phyloP scores from a whole-genome alignment of 1,139 yeast species.

The Geotrichum aggregatum region DNA sequence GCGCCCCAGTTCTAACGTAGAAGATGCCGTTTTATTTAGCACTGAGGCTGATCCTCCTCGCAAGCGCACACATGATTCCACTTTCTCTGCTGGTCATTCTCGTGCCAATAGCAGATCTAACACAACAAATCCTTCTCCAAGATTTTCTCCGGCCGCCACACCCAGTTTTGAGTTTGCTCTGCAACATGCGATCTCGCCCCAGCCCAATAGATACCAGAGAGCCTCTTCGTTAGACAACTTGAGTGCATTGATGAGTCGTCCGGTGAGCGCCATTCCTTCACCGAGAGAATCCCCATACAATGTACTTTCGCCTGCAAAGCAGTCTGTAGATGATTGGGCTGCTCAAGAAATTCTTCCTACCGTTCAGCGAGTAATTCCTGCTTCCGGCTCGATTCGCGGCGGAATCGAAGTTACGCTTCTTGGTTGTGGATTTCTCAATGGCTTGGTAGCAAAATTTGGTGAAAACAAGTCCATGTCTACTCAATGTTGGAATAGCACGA shows the following conservation, averaged over 20 bases:
- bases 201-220: neutral
- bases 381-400: slow-evolving; percentile 89
- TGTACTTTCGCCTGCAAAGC: slow-evolving; percentile 11
- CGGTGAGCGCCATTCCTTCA: slow-evolving; percentile 7
- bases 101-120: neutral
- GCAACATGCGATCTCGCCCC: slow-evolving; percentile 2
- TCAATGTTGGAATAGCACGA: slow-evolving; percentile 88
- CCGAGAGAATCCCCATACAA: slow-evolving; percentile 12
- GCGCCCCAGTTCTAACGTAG: slow-evolving; percentile 17
- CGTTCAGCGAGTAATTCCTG: slow-evolving; percentile 80
- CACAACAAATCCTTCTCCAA: neutral
- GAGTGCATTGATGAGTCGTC: slow-evolving; percentile 7
- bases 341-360: slow-evolving; percentile 42
- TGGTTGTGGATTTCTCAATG: slow-evolving; percentile 78
- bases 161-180: slow-evolving; percentile 1
- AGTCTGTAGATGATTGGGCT: slow-evolving; percentile 16
- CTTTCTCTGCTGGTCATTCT: neutral
- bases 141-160: slow-evolving; percentile 5
- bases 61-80: slow-evolving; percentile 10
- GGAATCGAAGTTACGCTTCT: slow-evolving; percentile 86
- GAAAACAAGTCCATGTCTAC: slow-evolving; percentile 75
- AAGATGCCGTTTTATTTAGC: slow-evolving; percentile 10
- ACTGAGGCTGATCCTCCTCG: slow-evolving; percentile 9
- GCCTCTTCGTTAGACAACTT: neutral
- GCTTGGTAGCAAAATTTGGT: slow-evolving; percentile 78